These are phyloP conservation scores for Umbelopsis sp. DNA, from an alignment of 192 early-diverging fungal species.

Conservation along the genomic window DNA sequence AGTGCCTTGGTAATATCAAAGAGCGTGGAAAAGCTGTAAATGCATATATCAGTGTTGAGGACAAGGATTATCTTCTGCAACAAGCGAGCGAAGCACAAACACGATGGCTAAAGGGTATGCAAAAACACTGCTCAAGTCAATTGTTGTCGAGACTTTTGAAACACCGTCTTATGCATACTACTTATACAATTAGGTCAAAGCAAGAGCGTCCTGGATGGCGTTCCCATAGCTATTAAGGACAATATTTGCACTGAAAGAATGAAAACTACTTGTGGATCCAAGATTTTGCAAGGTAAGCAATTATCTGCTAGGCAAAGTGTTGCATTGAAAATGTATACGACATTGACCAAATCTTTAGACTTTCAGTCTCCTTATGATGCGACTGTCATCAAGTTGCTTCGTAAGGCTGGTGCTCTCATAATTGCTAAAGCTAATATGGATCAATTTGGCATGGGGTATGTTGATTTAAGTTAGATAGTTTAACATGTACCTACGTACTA, in stretches of 20 bases:
- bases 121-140: background rate
- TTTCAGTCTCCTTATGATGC: constrained; percentile 74
- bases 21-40: constrained; percentile 8
- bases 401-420: constrained; percentile 64
- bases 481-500: background rate
- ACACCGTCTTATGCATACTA: background rate
- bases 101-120: constrained; percentile 39
- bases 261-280: constrained; percentile 80
- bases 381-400: constrained; percentile 67
- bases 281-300: constrained; percentile 57
- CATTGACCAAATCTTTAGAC: constrained; percentile 38
- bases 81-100: constrained; percentile 29
- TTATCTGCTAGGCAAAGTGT: too few relatives aligned
- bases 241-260: constrained; percentile 69
- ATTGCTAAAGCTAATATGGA: constrained; percentile 92
- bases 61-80: constrained; percentile 7
- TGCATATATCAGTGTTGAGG: constrained; percentile 9
- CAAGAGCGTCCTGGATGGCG: constrained; percentile 60
- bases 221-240: constrained; percentile 77
- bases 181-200: background rate
- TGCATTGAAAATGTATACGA: too few relatives aligned
- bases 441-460: constrained; percentile 96
- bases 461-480: background rate
- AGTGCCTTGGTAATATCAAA: constrained; percentile 7
- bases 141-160: background rate